These are phyloP conservation scores for Didymella glomerata DNA, from an alignment of 2,329 filamentous ascomycete genomes.

Conservation along the genomic window DNA sequence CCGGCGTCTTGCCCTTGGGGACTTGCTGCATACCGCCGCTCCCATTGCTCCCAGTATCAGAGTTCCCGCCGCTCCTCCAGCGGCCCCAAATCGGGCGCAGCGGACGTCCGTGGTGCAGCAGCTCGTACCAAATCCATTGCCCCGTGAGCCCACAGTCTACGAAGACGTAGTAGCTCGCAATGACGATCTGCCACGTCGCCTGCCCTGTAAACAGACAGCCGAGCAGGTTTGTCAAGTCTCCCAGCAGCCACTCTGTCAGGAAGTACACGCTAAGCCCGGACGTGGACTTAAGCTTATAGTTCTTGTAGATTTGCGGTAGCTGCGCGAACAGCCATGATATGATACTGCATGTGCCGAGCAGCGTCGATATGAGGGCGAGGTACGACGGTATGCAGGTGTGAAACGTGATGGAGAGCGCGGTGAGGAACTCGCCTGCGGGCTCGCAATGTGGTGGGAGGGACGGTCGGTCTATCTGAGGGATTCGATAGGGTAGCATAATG, in stretches of 20 bases:
- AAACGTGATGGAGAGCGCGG: conserved; percentile 65
- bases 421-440: conserved; percentile 66
- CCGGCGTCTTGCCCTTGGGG: conserved; percentile 25
- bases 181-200: conserved; percentile 71
- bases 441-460: conserved; percentile 67
- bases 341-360: conserved; percentile 69
- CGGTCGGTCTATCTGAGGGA: conserved; percentile 46
- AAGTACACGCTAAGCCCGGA: conserved; percentile 72
- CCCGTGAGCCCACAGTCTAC: conserved; percentile 69
- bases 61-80: conserved; percentile 31
- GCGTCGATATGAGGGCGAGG: conserved; percentile 68
- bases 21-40: conserved; percentile 45
- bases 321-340: conserved; percentile 74
- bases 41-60: conserved; percentile 17
- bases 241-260: conserved; percentile 70
- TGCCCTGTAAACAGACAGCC: conserved; percentile 71
- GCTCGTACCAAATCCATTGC: conserved; percentile 73
- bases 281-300: conserved; percentile 69
- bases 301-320: conserved; percentile 74
- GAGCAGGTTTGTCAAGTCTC: conserved; percentile 69
- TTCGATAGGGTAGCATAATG: conserved; percentile 47
- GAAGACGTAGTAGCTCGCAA: conserved; percentile 71
- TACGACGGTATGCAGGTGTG: conserved; percentile 70
- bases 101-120: conserved; percentile 60
- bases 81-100: conserved; percentile 50